Conservation (phyloP, 257 asterid genomes). For the Forsythia suspensa region DNA sequence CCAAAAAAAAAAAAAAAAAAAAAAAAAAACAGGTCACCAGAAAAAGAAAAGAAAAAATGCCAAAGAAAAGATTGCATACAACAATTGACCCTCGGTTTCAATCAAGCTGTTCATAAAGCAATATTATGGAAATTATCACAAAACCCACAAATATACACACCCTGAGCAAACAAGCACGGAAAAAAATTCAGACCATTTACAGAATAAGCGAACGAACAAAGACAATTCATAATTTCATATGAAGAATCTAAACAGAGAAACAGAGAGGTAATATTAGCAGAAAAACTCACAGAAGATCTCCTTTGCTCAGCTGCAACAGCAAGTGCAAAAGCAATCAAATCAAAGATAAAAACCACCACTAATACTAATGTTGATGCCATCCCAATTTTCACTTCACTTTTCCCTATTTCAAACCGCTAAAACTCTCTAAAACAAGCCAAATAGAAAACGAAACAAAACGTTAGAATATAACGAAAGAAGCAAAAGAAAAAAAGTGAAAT, state of each 20-base stretch:
- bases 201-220: neutral
- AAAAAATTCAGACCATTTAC: neutral
- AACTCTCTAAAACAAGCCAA: neutral
- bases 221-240: neutral
- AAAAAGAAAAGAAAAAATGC: too few relatives aligned
- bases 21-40: neutral
- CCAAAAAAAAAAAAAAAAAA: neutral
- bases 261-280: neutral
- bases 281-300: constrained; percentile 56
- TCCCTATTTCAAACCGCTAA: neutral
- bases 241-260: neutral
- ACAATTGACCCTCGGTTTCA: neutral
- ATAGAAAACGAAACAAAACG: neutral
- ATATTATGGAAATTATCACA: neutral
- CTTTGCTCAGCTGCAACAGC: constrained; percentile 81
- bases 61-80: neutral
- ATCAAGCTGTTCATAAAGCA: neutral
- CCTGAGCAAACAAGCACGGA: neutral
- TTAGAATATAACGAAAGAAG: neutral
- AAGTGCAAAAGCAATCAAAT: constrained; percentile 77
- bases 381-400: neutral
- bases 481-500: neutral
- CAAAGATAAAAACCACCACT: constrained; percentile 51
- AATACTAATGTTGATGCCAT: constrained; percentile 62
- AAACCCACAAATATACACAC: neutral